Evolutionary conservation across 257 asterid species (phyloP).

Genomic region (Avicennia marina): DNA sequence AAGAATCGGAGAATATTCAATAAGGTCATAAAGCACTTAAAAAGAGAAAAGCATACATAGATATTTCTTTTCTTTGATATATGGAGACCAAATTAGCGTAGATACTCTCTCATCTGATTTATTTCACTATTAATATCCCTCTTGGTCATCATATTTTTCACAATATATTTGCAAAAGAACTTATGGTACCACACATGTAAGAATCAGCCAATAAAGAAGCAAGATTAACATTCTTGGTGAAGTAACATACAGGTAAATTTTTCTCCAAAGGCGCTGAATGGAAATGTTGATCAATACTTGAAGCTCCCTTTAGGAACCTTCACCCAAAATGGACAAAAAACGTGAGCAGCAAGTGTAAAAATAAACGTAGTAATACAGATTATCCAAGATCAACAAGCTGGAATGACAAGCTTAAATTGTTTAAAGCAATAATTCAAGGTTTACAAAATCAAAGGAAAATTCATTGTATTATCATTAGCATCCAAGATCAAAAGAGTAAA

Average conservation of each 20-base stretch:
- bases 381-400: not conserved
- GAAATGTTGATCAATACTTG: conserved; percentile 90
- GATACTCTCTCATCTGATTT: conserved; percentile 18
- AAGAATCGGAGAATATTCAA: not conserved
- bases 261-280: conserved; percentile 69
- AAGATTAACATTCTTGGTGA: conserved; percentile 15
- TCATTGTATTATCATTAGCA: conserved; percentile 5
- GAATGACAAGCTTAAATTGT: conserved; percentile 1
- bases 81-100: conserved; percentile 5
- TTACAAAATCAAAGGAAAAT: conserved; percentile 2
- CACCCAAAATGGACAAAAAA: conserved; percentile 17
- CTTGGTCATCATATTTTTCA: conserved; percentile 10
- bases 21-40: not conserved
- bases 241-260: conserved; percentile 74
- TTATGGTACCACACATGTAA: conserved; percentile 4
- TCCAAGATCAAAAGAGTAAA: not conserved
- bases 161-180: not conserved
- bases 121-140: conserved; percentile 5
- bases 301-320: conserved; percentile 97
- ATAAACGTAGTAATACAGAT: not conserved
- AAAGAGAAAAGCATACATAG: not conserved
- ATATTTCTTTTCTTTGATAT: not conserved
- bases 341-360: conserved; percentile 21
- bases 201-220: conserved; percentile 1
- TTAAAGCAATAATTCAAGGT: not conserved